Conservation (phyloP, 2,329 filamentous ascomycete genomes). For the Cryphonectria naterciae region DNA sequence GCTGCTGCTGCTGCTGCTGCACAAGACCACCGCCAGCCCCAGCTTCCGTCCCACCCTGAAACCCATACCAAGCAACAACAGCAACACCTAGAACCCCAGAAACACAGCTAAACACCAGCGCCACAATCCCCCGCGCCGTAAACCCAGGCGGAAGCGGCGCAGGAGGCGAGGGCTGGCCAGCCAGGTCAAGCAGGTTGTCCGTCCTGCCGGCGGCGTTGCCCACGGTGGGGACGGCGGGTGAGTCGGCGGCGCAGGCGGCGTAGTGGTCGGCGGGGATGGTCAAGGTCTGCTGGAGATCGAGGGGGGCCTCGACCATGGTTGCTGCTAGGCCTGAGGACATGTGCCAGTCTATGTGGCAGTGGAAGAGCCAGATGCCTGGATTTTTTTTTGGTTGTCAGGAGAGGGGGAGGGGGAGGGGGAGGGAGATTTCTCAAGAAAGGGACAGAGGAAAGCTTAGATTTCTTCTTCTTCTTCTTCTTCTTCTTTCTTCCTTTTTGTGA, state of each 20-base stretch:
- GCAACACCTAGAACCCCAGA: slow-evolving; percentile 70
- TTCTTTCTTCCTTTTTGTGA: too few relatives aligned
- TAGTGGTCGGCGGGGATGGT: slow-evolving; percentile 49
- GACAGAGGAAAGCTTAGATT: not conserved
- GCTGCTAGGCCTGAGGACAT: slow-evolving; percentile 51
- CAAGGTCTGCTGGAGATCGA: slow-evolving; percentile 52
- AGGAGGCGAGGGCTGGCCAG: slow-evolving; percentile 34
- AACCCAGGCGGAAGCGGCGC: slow-evolving; percentile 69
- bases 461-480: too few relatives aligned
- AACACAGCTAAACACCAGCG: slow-evolving; percentile 72
- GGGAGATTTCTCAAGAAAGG: not conserved
- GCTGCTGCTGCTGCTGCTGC: not conserved
- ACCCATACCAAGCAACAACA: slow-evolving; percentile 70
- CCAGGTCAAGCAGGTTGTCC: slow-evolving; percentile 59
- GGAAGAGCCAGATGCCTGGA: slow-evolving; percentile 55
- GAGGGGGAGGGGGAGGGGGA: too few relatives aligned
- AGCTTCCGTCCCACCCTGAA: not conserved
- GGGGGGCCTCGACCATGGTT: slow-evolving; percentile 44
- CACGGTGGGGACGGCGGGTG: slow-evolving; percentile 47
- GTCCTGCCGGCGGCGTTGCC: slow-evolving; percentile 81
- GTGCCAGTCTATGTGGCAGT: slow-evolving; percentile 62
- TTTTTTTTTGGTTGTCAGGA: not conserved
- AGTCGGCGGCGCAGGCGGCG: slow-evolving; percentile 50
- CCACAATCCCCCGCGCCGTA: slow-evolving; percentile 71
- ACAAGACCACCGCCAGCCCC: not conserved